phyloP scores from a whole-genome alignment of 345 rosid species.

The Brassica carinata region DNA sequence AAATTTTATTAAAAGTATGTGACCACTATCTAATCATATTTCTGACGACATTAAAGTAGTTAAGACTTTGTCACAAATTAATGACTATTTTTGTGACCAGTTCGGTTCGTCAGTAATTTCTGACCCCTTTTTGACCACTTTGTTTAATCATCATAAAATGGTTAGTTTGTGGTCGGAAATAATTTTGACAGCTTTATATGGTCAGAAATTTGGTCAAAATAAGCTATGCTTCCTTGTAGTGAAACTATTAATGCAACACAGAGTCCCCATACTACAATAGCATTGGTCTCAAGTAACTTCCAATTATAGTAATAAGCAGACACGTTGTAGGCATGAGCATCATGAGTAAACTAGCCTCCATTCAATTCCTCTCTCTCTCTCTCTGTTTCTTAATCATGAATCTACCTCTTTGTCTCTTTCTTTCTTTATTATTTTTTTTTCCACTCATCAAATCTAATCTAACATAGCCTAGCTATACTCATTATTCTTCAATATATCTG shows the following conservation, averaged over 20 bases:
- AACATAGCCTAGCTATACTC: conserved; percentile 31
- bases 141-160: too few species aligned
- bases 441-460: conserved; percentile 31
- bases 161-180: too few species aligned
- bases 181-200: too few species aligned
- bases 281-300: conserved; percentile 42
- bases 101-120: too few species aligned
- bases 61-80: neutral
- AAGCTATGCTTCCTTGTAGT: too few species aligned
- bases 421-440: conserved; percentile 2
- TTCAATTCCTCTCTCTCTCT: conserved; percentile 26
- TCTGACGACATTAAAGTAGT: too few species aligned
- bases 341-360: conserved; percentile 25
- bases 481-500: conserved; percentile 42
- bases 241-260: conserved; percentile 35
- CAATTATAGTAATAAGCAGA: conserved; percentile 35
- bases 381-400: conserved; percentile 38
- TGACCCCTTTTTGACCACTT: too few species aligned
- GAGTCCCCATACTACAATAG: conserved; percentile 44
- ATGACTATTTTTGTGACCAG: too few species aligned
- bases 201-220: too few species aligned
- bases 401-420: conserved; percentile 38
- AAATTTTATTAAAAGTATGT: too few species aligned
- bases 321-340: conserved; percentile 40
- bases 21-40: too few species aligned